A percentile compares a stretch with the other conserved stretches of the same genome.
phyloP scores from a whole-genome alignment of 495 filamentous ascomycete species.

The Staphylotrichum tortipilum region DNA sequence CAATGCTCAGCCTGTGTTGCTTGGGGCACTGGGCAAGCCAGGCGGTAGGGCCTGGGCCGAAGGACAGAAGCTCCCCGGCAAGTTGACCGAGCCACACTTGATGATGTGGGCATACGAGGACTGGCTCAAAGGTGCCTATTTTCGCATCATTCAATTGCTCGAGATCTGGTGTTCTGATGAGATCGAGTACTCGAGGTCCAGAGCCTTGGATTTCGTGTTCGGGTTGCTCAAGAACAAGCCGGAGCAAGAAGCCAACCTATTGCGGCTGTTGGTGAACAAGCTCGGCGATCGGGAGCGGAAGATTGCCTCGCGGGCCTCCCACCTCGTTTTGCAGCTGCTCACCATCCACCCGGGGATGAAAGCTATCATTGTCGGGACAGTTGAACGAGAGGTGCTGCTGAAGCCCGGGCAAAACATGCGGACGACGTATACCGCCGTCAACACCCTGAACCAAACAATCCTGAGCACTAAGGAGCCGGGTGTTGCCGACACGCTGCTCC shows the following conservation, averaged over 20 bases:
- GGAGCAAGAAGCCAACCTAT: conserved; percentile 90
- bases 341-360: conserved; percentile 90
- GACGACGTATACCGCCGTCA: conserved; percentile 91
- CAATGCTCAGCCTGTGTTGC: conserved; percentile 66
- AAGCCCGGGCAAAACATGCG: conserved; percentile 76
- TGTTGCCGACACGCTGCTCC: conserved; percentile 70
- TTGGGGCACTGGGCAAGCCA: conserved; percentile 54
- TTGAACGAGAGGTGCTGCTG: conserved; percentile 82
- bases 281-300: conserved; percentile 90
- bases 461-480: conserved; percentile 72
- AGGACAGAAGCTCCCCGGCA: conserved; percentile 57
- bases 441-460: conserved; percentile 93
- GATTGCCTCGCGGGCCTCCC: conserved; percentile 85
- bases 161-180: conserved; percentile 91
- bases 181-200: conserved; percentile 78
- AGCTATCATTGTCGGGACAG: conserved; percentile 65
- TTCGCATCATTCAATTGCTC: conserved; percentile 80
- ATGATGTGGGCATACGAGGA: conserved; percentile 91
- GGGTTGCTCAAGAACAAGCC: conserved; percentile 90
- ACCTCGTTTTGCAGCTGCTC: conserved; percentile 82
- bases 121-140: conserved; percentile 85
- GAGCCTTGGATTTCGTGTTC: conserved; percentile 79
- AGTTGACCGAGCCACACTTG: conserved; percentile 63
- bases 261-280: conserved; percentile 89
- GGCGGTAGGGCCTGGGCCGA: conserved; percentile 51